Conservation (phyloP, 352 stramenopile species). For the Globisporangium sylvaticum region DNA sequence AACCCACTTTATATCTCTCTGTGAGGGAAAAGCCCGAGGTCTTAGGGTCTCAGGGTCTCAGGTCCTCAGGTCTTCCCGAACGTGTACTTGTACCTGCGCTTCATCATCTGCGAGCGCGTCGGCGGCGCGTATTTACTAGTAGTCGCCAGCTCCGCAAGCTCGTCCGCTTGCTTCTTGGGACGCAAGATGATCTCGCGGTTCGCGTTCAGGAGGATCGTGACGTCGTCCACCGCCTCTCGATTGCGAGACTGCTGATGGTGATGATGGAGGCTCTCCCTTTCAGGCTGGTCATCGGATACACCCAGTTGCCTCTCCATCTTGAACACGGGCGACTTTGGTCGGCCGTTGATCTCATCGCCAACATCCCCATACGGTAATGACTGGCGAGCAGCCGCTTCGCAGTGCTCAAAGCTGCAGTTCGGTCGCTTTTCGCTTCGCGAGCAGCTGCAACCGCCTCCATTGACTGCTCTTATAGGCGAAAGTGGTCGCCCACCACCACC, state of each 20-base stretch:
- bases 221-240: constrained; percentile 16
- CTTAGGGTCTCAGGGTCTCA: no score
- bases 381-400: constrained; percentile 6
- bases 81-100: constrained; percentile 43
- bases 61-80: constrained; percentile 37
- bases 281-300: neutral
- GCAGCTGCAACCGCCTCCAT: neutral
- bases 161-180: constrained; percentile 24
- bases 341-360: neutral
- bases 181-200: constrained; percentile 32
- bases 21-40: no score
- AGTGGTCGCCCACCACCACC: neutral
- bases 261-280: no score
- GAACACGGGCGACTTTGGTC: constrained; percentile 9
- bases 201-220: constrained; percentile 55
- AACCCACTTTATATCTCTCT: no score
- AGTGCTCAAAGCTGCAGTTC: constrained; percentile 3
- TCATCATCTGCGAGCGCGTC: constrained; percentile 55
- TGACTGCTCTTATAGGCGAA: neutral
- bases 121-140: neutral
- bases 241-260: neutral
- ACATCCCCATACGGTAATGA: neutral
- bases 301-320: constrained; percentile 5
- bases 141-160: constrained; percentile 13
- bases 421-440: constrained; percentile 11